Conservation (phyloP, 2,329 filamentous ascomycete species). For the Xylaria polymorpha region DNA sequence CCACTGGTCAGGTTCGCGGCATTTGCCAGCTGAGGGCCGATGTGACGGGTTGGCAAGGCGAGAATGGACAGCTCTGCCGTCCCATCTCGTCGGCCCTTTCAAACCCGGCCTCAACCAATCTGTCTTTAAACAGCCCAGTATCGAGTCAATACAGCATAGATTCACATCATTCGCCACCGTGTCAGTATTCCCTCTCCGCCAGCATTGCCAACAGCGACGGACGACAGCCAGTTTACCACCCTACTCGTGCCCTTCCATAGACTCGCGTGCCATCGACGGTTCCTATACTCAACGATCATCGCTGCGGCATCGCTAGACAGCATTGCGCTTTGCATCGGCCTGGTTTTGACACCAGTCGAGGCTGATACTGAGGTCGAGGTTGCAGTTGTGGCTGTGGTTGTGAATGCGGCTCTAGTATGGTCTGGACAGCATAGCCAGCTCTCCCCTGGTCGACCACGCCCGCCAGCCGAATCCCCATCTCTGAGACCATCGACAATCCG, state of each 20-base stretch:
- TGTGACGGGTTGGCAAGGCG: constrained; percentile 23
- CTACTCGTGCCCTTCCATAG: constrained; percentile 1
- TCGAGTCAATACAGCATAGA: constrained; percentile 12
- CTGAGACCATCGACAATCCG: constrained; percentile 2
- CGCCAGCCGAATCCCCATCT: background rate
- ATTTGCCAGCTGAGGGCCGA: constrained; percentile 28
- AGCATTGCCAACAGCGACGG: constrained; percentile 3
- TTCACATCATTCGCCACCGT: constrained; percentile 26
- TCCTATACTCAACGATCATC: constrained; percentile 6
- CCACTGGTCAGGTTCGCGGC: background rate
- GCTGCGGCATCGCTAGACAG: constrained; percentile 27
- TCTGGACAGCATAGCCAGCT: constrained; percentile 8
- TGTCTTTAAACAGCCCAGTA: constrained; percentile 19
- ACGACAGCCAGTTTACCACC: background rate
- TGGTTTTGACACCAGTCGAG: background rate
- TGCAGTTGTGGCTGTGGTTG: background rate
- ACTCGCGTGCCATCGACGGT: constrained; percentile 14
- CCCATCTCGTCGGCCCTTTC: constrained; percentile 24
- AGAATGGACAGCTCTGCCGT: constrained; percentile 22
- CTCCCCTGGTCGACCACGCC: constrained; percentile 1
- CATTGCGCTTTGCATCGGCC: constrained; percentile 31
- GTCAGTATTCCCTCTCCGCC: background rate
- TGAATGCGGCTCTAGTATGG: constrained; percentile 10
- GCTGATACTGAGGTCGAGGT: background rate
- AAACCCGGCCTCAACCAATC: constrained; percentile 30